A percentile compares a stretch with the other conserved stretches of the same genome.
These are phyloP conservation scores for Apiospora marii DNA, from an alignment of 2,329 filamentous ascomycete genomes.

Conservation along the genomic window DNA sequence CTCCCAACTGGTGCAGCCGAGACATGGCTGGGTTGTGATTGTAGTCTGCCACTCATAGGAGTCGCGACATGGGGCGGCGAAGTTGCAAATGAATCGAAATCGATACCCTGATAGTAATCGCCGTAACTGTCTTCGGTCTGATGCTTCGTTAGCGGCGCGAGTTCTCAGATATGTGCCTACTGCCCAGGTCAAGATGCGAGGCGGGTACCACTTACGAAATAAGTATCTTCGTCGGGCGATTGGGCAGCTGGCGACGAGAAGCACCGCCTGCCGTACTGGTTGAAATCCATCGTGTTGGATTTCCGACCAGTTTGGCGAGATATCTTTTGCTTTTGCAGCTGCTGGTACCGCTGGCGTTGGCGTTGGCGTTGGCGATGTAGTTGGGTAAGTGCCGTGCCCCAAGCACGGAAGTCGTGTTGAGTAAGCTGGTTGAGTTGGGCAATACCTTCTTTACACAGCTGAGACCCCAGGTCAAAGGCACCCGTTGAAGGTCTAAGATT, in stretches of 20 bases:
- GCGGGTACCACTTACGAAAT: neutral
- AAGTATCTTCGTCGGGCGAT: conserved; percentile 1
- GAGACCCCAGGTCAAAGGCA: conserved; percentile 37
- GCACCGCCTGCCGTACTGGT: neutral
- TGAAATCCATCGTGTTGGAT: conserved; percentile 4
- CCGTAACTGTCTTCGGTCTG: conserved; percentile 36
- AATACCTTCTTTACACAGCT: conserved; percentile 31
- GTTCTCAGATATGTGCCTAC: neutral
- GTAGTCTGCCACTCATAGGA: conserved; percentile 35
- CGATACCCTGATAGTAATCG: conserved; percentile 29
- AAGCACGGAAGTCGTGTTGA: conserved; percentile 24
- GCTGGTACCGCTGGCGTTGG: neutral
- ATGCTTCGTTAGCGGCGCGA: conserved; percentile 27
- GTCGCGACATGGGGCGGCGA: conserved; percentile 24
- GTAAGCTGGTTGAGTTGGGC: conserved; percentile 13
- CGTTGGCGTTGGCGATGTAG: conserved; percentile 26
- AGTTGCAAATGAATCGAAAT: conserved; percentile 34
- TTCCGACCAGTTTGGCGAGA: neutral
- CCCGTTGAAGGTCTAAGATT: neutral
- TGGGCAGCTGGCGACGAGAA: neutral
- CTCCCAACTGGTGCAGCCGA: conserved; percentile 39
- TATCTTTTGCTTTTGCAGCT: conserved; percentile 8
- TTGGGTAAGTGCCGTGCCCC: conserved; percentile 33
- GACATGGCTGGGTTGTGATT: conserved; percentile 35
- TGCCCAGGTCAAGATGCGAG: neutral